Evolutionary conservation across 441 rosid species (phyloP).

Genomic region (Populus hybrid): DNA sequence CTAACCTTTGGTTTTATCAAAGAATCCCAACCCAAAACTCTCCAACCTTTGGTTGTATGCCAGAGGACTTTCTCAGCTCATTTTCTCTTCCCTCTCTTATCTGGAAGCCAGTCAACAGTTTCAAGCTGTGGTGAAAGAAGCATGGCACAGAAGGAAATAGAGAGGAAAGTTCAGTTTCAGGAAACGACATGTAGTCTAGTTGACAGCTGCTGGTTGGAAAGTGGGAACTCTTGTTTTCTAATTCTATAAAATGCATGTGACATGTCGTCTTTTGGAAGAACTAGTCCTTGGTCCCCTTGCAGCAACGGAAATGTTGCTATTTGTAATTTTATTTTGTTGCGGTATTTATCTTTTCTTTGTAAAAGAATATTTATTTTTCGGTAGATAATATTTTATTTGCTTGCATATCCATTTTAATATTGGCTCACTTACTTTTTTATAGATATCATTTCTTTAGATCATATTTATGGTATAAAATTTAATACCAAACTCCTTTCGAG

Average conservation of each 20-base stretch:
- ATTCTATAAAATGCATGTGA: not conserved
- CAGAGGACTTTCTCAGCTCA: not conserved
- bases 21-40: not conserved
- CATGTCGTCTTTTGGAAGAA: not conserved
- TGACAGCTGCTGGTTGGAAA: not conserved
- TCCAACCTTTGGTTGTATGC: not conserved
- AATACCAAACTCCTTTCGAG: too few relatives aligned
- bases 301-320: not conserved
- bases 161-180: not conserved
- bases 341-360: too few relatives aligned
- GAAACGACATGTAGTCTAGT: not conserved
- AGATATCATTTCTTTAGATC: too few relatives aligned
- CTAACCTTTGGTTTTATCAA: not conserved
- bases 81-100: not conserved
- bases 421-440: too few relatives aligned
- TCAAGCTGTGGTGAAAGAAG: not conserved
- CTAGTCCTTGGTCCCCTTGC: not conserved
- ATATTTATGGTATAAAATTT: too few relatives aligned
- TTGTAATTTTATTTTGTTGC: too few relatives aligned
- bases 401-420: too few relatives aligned
- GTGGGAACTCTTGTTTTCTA: not conserved
- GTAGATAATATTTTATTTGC: too few relatives aligned
- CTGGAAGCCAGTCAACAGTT: not conserved
- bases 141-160: not conserved
- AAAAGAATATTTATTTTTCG: too few relatives aligned